Evolutionary conservation across 306 rosid genomes (phyloP), one percentile per base, ranked within the genome.

Genomic region (Ochetophila trinervis): DNA sequence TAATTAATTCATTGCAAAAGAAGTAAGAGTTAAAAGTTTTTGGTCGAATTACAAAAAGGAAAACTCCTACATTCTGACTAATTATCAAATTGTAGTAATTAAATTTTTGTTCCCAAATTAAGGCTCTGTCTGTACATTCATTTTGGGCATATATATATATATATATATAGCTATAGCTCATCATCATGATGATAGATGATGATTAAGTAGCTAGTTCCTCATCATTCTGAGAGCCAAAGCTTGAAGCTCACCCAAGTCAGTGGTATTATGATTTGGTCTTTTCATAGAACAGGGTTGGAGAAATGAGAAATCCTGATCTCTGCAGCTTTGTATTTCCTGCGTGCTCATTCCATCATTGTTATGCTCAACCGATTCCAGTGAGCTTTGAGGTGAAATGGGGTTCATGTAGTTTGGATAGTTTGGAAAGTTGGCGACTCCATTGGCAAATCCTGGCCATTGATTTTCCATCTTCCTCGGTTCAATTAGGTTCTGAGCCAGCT

Each of bases 201-300:
- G 50, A 59, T 65, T 49, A 12, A 51, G 51, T 57, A 68, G 24
- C 56, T 60, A 86, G 63, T 82, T 90, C 76, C 95, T 90, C 96
- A 88, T 94, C 99, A 94, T 94, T 79, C 97, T 78, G 17, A 90
- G 81, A 27, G 99, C 99, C 62, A 94, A 63, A 56, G 84, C 90
- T 66, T 94, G 96, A 71, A 94, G 91, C 81, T 94, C 99, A 23
- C 97, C 93, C 83, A 89, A 73, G 62, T 89, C 93, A 68, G 19
- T 65, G 42, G 64, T 67, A 60, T 69, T 73, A 32, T 57, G 73
- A 24, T 57, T 62, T 32, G 79, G 66, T 70, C 80, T 86, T 75
- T 63, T 86, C 81, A 67, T 63, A 34, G 80, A 62, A 61, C 68
- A 79, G 27, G 59, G 42, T 63, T 77, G 69, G 8, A 64, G 82